Evolutionary conservation across 495 filamentous ascomycete species (phyloP).

Genomic region (Neurospora cerealis): DNA sequence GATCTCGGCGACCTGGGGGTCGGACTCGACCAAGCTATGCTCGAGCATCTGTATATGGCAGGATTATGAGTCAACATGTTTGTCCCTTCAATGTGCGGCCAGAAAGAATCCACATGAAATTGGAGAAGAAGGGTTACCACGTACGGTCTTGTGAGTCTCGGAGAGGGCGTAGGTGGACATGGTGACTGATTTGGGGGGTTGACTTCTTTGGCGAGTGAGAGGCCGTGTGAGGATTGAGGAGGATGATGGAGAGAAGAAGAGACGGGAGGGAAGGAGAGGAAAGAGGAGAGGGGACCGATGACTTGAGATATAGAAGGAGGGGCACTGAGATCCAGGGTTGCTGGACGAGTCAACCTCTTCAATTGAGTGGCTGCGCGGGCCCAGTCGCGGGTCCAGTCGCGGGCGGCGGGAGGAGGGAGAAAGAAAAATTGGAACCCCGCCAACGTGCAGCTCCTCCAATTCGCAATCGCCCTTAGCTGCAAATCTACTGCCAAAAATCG

Average conservation of each 20-base stretch:
- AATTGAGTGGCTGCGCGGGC: background rate
- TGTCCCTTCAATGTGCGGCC: background rate
- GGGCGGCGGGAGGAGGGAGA: conserved; percentile 5
- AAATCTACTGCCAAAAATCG: background rate
- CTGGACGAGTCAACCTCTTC: background rate
- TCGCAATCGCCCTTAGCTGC: background rate
- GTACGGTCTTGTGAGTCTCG: conserved; percentile 76
- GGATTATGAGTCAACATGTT: conserved; percentile 39
- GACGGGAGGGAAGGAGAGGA: background rate
- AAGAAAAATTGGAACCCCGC: conserved; percentile 17
- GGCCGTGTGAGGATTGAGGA: background rate
- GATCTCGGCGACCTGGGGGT: conserved; percentile 86
- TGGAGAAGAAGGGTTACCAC: conserved; percentile 14
- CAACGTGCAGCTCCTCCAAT: background rate
- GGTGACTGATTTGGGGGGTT: conserved; percentile 7
- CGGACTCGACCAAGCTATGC: conserved; percentile 69
- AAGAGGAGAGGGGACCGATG: conserved; percentile 2
- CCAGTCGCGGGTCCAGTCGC: background rate
- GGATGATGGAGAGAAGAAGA: background rate
- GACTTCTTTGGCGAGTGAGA: background rate
- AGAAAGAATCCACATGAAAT: background rate
- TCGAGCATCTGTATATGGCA: conserved; percentile 64
- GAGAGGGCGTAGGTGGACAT: conserved; percentile 73
- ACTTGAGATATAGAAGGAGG: conserved; percentile 1
- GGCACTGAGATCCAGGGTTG: background rate